Evolutionary conservation across 495 filamentous ascomycete genomes (phyloP), one percentile per base, ranked within the genome.

Genomic region (Entonaema liquescens): DNA sequence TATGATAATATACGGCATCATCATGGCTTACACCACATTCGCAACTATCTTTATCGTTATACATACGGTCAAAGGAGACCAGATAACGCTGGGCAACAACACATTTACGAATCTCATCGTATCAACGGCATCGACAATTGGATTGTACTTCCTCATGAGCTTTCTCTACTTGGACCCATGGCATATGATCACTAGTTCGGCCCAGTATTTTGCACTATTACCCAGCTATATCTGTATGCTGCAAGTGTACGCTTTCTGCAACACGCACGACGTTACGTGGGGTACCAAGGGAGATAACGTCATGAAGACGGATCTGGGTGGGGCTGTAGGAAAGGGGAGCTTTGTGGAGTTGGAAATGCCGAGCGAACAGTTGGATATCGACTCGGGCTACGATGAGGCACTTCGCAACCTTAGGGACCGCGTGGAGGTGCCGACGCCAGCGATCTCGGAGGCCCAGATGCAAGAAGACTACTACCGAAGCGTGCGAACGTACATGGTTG

Each of bases 381-480:
- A 99, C 82, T 91, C 88, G 50, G 95, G 96, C 7, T 99, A 99
- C 79, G 96, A 99, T 79, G 94, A 97, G 72, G 96, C 96, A 5
- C 87, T 99, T 40, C 91, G 96, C 67, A 99, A 99, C 78, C 90
- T 99, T 23, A 89, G 96, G 52, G 96, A 99, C 77, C 86, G 96
- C 28, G 84, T 98, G 70, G 93, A 97, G 72, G 95, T 97, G 0
- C 85, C 91, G 3, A 74, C 78, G 40, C 80, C 85, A 0, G 77
- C 80, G 0, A 62, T 89, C 21, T 88, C 86, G 40, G 96, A 98
- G 61, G 83, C 88, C 11, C 95, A 98, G 83, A 79, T 91, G 79
- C 95, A 98, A 78, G 94, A 98, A 78, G 96, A 99, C 80, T 99
- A 99, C 84, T 99, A 99, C 84, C 91, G 93, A 72, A 93, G 92